These are phyloP conservation scores for Nakazawaea molendinolei DNA, from an alignment of 805 yeast species.

Conservation along the genomic window DNA sequence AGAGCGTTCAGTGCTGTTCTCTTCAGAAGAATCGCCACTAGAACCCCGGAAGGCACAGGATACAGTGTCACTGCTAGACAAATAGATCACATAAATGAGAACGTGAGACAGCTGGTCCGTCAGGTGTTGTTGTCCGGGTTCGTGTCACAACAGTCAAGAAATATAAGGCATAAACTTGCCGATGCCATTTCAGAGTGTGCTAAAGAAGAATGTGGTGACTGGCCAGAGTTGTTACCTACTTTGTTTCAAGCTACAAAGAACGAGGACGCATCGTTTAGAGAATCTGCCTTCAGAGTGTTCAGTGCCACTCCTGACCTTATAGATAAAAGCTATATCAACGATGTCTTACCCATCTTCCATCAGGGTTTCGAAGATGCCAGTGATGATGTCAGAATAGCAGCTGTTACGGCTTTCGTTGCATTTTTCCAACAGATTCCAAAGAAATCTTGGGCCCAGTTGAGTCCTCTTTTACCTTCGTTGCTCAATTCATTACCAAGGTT, in stretches of 20 bases:
- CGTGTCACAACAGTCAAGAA: slow-evolving; percentile 55
- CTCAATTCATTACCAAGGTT: slow-evolving; percentile 84
- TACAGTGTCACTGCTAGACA: slow-evolving; percentile 68
- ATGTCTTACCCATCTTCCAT: slow-evolving; percentile 63
- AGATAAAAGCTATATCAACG: slow-evolving; percentile 47
- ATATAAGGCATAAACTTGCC: slow-evolving; percentile 83
- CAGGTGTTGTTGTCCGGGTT: slow-evolving; percentile 68
- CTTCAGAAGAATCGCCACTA: slow-evolving; percentile 79
- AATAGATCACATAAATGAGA: slow-evolving; percentile 59
- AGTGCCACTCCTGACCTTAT: slow-evolving; percentile 78
- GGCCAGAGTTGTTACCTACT: slow-evolving; percentile 78
- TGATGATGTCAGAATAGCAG: slow-evolving; percentile 84
- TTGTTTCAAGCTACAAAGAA: slow-evolving; percentile 57
- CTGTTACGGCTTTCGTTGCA: slow-evolving; percentile 88
- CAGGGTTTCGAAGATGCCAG: slow-evolving; percentile 72
- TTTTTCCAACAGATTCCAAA: slow-evolving; percentile 81
- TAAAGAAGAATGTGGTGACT: slow-evolving; percentile 50
- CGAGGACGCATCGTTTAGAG: slow-evolving; percentile 64
- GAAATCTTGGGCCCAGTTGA: slow-evolving; percentile 67
- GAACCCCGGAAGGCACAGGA: slow-evolving; percentile 62
- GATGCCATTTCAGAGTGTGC: slow-evolving; percentile 95
- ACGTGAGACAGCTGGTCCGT: slow-evolving; percentile 58
- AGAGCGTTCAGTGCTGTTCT: slow-evolving; percentile 79
- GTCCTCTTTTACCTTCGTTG: slow-evolving; percentile 75
- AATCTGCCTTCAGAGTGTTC: slow-evolving; percentile 85